Base-by-base conservation (phyloP, 2,329 filamentous ascomycete genomes). In the Ophiocordyceps camponoti-leonardi region DNA sequence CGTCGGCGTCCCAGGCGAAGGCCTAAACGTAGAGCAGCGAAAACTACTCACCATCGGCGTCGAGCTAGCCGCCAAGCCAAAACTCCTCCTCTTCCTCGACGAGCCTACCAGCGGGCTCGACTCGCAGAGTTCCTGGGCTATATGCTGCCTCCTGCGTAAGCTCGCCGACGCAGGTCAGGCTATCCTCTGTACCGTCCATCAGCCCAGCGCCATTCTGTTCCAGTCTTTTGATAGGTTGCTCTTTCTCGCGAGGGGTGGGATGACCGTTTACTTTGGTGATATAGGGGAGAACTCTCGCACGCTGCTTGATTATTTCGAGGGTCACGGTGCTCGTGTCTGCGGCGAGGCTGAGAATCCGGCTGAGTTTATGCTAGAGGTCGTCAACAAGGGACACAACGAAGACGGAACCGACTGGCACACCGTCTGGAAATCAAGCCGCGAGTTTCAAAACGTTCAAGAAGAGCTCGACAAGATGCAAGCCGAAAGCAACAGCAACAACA, bases 341-440 rank as follows among this genome's bases (percentile, higher is more conserved):
- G 68, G 66, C 10, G 59, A 69, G 2, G 69, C 76, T 1, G 80
- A 81, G 49, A 86, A 86, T 52, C 82, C 83, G 0, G 83, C 83
- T 1, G 83, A 87, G 60, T 86, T 77, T 64, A 85, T 86, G 76
- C 69, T 86, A 7, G 68, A 74, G 51, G 59, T 71, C 16, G 66
- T 68, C 45, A 68, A 67, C 46, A 58, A 62, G 10, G 61, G 62
- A 0, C 51, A 49, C 4, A 69, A 67, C 51, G 53, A 55, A 16
- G 46, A 58, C 4, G 63, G 63, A 7, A 49, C 62, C 33, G 75
- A 86, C 53, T 88, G 83, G 83, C 77, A 82, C 54, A 54, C 58
- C 0, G 76, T 83, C 43, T 88, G 83, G 77, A 68, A 69, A 4
- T 59, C 59, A 0, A 76, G 72, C 44, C 54, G 61, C 0, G 73